phyloP scores from a whole-genome alignment of 306 rosid genomes.

The Glycine soja region DNA sequence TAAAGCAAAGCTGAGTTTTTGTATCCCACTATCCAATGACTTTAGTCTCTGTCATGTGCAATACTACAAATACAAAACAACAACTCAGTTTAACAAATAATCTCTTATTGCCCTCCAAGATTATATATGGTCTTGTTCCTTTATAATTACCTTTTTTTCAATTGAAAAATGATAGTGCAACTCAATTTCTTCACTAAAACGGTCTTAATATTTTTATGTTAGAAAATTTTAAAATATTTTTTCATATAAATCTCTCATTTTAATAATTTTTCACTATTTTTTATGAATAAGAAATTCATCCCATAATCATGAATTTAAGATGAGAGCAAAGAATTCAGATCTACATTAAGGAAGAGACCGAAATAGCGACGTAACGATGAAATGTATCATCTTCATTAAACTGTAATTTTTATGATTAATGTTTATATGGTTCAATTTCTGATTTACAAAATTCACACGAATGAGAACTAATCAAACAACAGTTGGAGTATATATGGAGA shows the following conservation, averaged over 20 bases:
- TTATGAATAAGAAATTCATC: background rate
- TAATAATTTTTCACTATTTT: too few relatives aligned
- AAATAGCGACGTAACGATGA: background rate
- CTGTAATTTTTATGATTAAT: too few relatives aligned
- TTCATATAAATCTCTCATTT: background rate
- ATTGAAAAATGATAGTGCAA: background rate
- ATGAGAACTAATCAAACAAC: too few relatives aligned
- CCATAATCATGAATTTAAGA: background rate
- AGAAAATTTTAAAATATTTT: too few relatives aligned
- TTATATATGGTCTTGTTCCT: background rate
- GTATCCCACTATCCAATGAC: slow-evolving; percentile 26
- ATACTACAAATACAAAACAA: slow-evolving; percentile 39
- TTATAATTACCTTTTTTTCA: background rate
- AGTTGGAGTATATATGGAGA: too few relatives aligned
- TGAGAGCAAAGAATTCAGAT: background rate
- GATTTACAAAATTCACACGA: too few relatives aligned
- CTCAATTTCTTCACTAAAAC: background rate
- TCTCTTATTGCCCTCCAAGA: background rate
- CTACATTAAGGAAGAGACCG: background rate
- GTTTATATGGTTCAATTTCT: too few relatives aligned
- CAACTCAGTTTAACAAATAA: too few relatives aligned
- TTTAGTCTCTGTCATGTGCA: slow-evolving; percentile 14
- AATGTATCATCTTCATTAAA: too few relatives aligned
- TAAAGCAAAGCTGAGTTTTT: slow-evolving; percentile 2
- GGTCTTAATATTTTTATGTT: too few relatives aligned